Base-by-base conservation (phyloP, 2,329 filamentous ascomycete species). In the Neofusicoccum umdonicola region DNA sequence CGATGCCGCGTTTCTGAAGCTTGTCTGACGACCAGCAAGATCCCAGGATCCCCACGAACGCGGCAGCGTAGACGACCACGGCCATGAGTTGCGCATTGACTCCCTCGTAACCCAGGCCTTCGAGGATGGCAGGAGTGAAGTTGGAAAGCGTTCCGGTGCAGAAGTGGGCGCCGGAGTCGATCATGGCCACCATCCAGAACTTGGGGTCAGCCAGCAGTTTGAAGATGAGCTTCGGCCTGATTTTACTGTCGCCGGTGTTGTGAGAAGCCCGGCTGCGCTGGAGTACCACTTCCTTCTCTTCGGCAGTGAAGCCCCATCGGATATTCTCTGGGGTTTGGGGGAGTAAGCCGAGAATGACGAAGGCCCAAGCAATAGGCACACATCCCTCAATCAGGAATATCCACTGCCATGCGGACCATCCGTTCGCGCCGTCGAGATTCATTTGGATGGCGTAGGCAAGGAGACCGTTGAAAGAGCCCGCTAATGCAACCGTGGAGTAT, bases 11-110 rank as follows among this genome's bases (percentile, higher is more conserved):
- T 31, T 60, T 57, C 2, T 52, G 51, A 3, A 68, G n/a, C 51
- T 56, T 66, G 63, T 68, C 67, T 1, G 67, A 65, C 7, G 67
- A 44, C 17, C 54, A 37, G 13, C 65, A 65, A 9, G 51, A 67
- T 8, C 48, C 37, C n/a, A 68, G 17, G 44, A 68, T 68, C 58
- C 65, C 48, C 22, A 51, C 48, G 48, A 51, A 51, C 15, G 48
- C 27, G 31, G 48, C 31, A 3, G 48, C 48, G 52, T 68, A 68
- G 13, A 68, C 63, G 58, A 68, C 61, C 7, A 67, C 63, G 5
- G 67, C 57, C 67, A 68, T 68, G 1, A 68, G 52, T 54, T 68
- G 67, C 8, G 65, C 62, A 9, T 67, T 52, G 41, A 65, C 63
- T 2, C 35, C 57, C 13, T 48, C 52, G 62, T 63, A 68, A 31